Evolutionary conservation across 2,329 filamentous ascomycete genomes (phyloP).

Genomic region (Colletotrichum tropicicola): DNA sequence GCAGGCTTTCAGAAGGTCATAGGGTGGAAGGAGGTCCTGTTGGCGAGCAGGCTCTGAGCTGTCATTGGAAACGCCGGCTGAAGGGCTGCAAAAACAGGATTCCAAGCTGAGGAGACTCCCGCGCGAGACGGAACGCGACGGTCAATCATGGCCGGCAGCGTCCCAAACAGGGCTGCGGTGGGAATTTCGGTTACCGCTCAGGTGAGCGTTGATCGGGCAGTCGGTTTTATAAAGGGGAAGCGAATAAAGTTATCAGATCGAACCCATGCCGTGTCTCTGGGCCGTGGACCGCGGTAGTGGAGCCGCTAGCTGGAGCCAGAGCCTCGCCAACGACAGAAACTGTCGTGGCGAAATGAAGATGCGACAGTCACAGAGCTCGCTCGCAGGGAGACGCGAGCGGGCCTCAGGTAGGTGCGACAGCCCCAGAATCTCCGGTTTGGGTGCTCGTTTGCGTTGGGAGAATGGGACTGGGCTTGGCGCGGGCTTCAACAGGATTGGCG

Average conservation of each 20-base stretch:
- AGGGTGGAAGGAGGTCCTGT: no score
- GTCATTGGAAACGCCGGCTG: no score
- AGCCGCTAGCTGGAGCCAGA: slow-evolving; percentile 1
- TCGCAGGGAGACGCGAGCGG: not conserved
- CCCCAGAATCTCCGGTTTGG: not conserved
- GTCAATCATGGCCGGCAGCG: not conserved
- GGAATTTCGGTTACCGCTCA: not conserved
- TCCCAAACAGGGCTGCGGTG: not conserved
- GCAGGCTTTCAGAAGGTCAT: no score
- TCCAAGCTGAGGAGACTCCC: not conserved
- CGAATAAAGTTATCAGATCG: slow-evolving; percentile 28
- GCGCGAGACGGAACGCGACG: not conserved
- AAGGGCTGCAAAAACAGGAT: not conserved
- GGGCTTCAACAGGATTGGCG: not conserved
- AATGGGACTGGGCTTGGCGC: not conserved
- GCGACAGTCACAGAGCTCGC: not conserved
- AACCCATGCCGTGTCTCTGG: slow-evolving; percentile 16
- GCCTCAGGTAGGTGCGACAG: not conserved
- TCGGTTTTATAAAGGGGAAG: not conserved
- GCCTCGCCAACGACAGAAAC: not conserved
- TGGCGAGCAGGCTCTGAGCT: no score
- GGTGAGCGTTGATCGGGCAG: slow-evolving; percentile 9
- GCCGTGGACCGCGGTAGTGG: not conserved
- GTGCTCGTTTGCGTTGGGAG: not conserved
- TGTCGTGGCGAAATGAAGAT: slow-evolving; percentile 18